Percentiles rank a stretch among this genome's conserved stretches.
Evolutionary conservation across 2,329 filamentous ascomycete species (phyloP).

Genomic region (Fusarium sp.): DNA sequence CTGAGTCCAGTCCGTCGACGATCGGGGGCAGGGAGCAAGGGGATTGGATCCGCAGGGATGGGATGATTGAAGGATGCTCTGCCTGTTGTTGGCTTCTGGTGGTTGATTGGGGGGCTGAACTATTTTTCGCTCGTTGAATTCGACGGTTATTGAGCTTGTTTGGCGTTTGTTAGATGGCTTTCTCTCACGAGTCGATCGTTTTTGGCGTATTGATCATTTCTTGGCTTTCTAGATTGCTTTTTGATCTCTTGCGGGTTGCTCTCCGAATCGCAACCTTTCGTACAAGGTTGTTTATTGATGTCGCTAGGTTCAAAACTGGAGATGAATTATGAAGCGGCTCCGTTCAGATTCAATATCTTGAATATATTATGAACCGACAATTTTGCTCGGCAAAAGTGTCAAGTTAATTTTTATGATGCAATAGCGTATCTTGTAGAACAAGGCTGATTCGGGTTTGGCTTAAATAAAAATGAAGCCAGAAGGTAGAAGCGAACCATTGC

Average conservation of each 20-base stretch:
- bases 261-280: neutral
- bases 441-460: neutral
- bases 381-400: neutral
- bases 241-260: neutral
- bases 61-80: slow-evolving; percentile 19
- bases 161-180: neutral
- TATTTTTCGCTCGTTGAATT: slow-evolving; percentile 7
- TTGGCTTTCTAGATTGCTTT: neutral
- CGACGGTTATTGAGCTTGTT: slow-evolving; percentile 23
- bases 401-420: slow-evolving; percentile 6
- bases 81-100: neutral
- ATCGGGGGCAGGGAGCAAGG: slow-evolving; percentile 39
- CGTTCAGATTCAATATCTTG: neutral
- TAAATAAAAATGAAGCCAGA: neutral
- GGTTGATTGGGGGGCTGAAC: slow-evolving; percentile 4
- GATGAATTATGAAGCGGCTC: slow-evolving; percentile 10
- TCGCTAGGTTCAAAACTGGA: neutral
- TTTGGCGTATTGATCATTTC: neutral
- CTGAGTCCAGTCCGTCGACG: slow-evolving; percentile 44
- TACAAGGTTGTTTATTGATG: neutral
- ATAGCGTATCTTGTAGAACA: neutral
- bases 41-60: slow-evolving; percentile 32
- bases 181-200: slow-evolving; percentile 23
- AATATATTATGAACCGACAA: neutral
- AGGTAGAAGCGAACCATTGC: neutral